Evolutionary conservation across 2,329 filamentous ascomycete genomes (phyloP), one percentile per base, ranked within the genome.

Genomic region (Xylariaceae sp.): DNA sequence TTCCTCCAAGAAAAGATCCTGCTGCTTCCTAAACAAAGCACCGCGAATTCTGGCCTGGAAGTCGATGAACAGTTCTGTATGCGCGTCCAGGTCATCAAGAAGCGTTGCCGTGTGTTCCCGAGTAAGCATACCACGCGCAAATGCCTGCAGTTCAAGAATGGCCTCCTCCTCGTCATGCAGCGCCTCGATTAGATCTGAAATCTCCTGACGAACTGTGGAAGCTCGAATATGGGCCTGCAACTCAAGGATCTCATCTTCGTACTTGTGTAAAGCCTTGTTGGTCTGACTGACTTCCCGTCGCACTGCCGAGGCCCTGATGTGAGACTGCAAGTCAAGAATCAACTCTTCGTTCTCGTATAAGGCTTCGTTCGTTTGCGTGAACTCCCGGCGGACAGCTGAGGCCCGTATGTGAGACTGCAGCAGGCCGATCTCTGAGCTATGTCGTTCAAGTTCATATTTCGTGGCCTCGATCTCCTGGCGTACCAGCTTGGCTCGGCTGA

Each of bases 41-140:
- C 87, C 90, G 64, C 89, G 82, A 30, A 83, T 81, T 50, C 81
- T 77, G 17, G 85, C 82, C 72, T 96, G 90, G 1, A 95, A 77
- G 23, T 79, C 76, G 17, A 77, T 80, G 55, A 90, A 83, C 6
- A 78, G 75, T 0, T 78, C 68, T 7, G 80, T 80, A 66, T 90
- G 79, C 49, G 76, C 77, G 56, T 84, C 78, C 17, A 95, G 78
- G 2, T 80, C 77, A 49, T 82, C 74, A 39, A 78, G 75, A 18
- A 85, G 79, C 9, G 72, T 72, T 7, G 77, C 75, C 35, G 85
- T 68, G 13, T 75, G 76, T 55, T 75, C 76, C 55, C 86, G 80
- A 63, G 81, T 74, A 39, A 87, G 74, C 80, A 86, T 84, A 51
- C 85, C 88, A 60, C 88, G 80, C 55, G 83, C 77, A 9, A 77